Evolutionary conservation across 495 filamentous ascomycete species (phyloP), one percentile per base, ranked within the genome.

Genomic region (Penicillium robsamsonii): DNA sequence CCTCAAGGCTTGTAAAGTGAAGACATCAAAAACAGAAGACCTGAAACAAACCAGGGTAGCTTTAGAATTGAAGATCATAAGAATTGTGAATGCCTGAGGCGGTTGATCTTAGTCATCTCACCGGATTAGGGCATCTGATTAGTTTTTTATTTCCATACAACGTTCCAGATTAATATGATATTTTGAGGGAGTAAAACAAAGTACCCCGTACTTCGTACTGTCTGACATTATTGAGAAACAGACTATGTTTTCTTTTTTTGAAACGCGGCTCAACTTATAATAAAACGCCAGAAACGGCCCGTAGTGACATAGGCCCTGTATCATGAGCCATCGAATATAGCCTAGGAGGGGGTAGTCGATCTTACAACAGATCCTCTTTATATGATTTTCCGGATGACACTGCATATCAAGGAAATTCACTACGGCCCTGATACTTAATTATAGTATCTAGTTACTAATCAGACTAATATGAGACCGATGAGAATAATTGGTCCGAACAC

Each of bases 31-130:
- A 6, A 30, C 4, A 35, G 30, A 35, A 13, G 22, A 22, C 18
- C 25, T 53, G 51, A 53, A 54, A 54, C 43, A 38, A 29, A 27
- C 17, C 38, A 52, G 38, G 11, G 37, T 37, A 38, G 5, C 5
- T 31, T 13, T 11, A 30, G 25, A 29, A 31, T 43, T 43, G 50
- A 42, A 42, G 33, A 46, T 54, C 45, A 30, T 47, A 5, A 46
- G n/a, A 18, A 25, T 53, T 15, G 10, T 18, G 22, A 7, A 4
- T 27, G 52, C 52, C 52, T 54, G 15, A 54, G 52, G 52, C 33
- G 4, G 4, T 35, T n/a, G 2, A 6, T 8, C 7, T 54, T 52
- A 52, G 50, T 52, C 50, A 52, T 33, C 50, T 31, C 10, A 38
- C 33, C 49, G 35, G 50, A 44, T 33, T 27, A 27, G 38, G 38